phyloP scores from a whole-genome alignment of 192 early-diverging fungal species.

The Phycomyces blakesleeanus region DNA sequence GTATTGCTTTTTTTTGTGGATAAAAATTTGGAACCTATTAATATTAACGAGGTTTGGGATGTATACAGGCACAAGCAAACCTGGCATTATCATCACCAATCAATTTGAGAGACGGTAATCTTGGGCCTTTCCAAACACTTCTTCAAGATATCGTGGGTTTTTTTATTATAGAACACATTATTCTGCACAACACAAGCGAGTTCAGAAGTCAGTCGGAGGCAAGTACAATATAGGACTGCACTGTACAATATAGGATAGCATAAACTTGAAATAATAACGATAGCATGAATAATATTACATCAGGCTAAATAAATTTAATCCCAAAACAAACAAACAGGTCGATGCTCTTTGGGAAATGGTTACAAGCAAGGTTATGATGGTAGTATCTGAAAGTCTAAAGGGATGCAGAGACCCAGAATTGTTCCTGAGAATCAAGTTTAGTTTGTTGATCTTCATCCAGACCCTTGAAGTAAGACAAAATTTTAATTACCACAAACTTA shows the following conservation, averaged over 20 bases:
- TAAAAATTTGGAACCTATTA: neutral
- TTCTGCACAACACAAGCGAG: slow-evolving; percentile 82
- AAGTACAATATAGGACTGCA: neutral
- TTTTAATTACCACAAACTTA: slow-evolving; percentile 25
- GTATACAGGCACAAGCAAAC: slow-evolving; percentile 74
- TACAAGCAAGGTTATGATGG: slow-evolving; percentile 73
- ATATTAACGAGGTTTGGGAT: neutral
- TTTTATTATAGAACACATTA: slow-evolving; percentile 90
- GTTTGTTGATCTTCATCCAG: slow-evolving; percentile 84
- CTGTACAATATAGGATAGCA: too few relatives aligned
- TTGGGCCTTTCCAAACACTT: slow-evolving; percentile 66
- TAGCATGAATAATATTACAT: too few relatives aligned
- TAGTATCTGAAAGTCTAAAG: slow-evolving; percentile 75
- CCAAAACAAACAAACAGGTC: slow-evolving; percentile 43
- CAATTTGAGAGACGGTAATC: slow-evolving; percentile 60
- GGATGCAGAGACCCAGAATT: slow-evolving; percentile 76
- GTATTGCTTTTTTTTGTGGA: too few relatives aligned
- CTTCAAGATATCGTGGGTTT: slow-evolving; percentile 93
- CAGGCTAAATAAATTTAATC: too few relatives aligned
- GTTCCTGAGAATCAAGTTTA: slow-evolving; percentile 74
- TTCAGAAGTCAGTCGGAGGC: slow-evolving; percentile 81
- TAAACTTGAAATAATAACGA: too few relatives aligned
- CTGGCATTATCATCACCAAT: slow-evolving; percentile 76
- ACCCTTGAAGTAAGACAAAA: slow-evolving; percentile 73
- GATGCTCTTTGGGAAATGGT: slow-evolving; percentile 89